Conservation (phyloP, 176 grass and related monocot genomes). For the Carex myosuroides region DNA sequence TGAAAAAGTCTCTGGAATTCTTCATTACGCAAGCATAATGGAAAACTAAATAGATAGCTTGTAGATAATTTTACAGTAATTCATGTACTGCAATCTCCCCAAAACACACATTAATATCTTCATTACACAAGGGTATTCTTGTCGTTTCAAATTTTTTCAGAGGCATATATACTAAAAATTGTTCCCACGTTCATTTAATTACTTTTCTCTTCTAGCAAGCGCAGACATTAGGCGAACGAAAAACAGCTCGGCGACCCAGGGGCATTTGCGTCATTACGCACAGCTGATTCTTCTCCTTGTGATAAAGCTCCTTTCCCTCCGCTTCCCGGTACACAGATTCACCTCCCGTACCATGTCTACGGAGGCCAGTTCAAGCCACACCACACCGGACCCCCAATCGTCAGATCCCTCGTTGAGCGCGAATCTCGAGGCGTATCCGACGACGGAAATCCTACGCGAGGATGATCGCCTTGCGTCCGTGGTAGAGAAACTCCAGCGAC, state of each 20-base stretch:
- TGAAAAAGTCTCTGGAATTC: neutral
- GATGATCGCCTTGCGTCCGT: conserved; percentile 42
- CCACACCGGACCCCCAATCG: conserved; percentile 12
- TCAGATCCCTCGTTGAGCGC: conserved; percentile 11
- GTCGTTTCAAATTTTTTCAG: neutral
- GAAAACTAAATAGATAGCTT: neutral
- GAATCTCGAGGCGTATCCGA: conserved; percentile 31
- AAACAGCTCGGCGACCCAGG: conserved; percentile 8
- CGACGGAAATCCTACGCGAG: conserved; percentile 25
- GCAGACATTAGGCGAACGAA: neutral
- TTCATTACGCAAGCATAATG: neutral
- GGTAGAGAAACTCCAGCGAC: conserved; percentile 58
- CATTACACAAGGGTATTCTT: neutral
- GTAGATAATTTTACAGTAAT: neutral
- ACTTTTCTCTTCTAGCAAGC: neutral
- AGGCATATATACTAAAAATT: neutral
- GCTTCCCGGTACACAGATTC: conserved; percentile 23
- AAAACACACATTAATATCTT: neutral
- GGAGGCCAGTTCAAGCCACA: conserved; percentile 5
- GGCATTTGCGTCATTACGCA: conserved; percentile 29
- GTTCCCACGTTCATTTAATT: neutral
- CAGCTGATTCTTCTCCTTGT: conserved; percentile 40
- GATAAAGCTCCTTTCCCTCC: conserved; percentile 41
- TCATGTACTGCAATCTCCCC: neutral
- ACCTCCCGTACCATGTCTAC: conserved; percentile 12